phyloP scores from a whole-genome alignment of 2,329 filamentous ascomycete species.

The Biscogniauxia sp. region DNA sequence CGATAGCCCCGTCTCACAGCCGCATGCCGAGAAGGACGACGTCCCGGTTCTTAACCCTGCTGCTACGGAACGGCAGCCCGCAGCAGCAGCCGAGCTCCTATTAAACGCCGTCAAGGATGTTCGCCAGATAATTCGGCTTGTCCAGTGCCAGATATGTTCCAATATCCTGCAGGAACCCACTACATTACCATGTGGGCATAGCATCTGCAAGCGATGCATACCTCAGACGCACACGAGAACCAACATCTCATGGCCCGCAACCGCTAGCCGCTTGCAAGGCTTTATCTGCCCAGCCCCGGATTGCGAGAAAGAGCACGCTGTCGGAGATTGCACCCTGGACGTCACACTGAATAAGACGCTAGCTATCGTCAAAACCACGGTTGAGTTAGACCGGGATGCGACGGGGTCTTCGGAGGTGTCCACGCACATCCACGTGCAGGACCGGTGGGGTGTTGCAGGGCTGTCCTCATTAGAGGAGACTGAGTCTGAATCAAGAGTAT shows the following conservation, averaged over 20 bases:
- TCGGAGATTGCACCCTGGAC: constrained; percentile 74
- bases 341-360: constrained; percentile 74
- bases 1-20: constrained; percentile 14
- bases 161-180: constrained; percentile 65
- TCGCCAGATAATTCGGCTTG: constrained; percentile 65
- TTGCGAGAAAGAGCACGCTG: constrained; percentile 70
- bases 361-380: constrained; percentile 53
- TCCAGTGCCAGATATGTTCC: constrained; percentile 77
- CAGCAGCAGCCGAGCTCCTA: constrained; percentile 20
- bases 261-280: constrained; percentile 62
- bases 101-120: constrained; percentile 53
- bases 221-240: constrained; percentile 62
- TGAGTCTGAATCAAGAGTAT: constrained; percentile 33
- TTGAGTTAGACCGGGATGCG: constrained; percentile 40
- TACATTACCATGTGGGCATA: constrained; percentile 78
- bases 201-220: constrained; percentile 72
- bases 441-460: constrained; percentile 41
- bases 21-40: constrained; percentile 18
- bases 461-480: constrained; percentile 39
- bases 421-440: constrained; percentile 38
- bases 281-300: constrained; percentile 70
- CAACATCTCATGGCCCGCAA: constrained; percentile 75
- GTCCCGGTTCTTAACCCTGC: constrained; percentile 15
- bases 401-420: constrained; percentile 37
- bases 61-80: constrained; percentile 16